Evolutionary conservation across 1,284 basidiomycete species (phyloP), one percentile per base, ranked within the genome.

Genomic region (Ganoderma multipileum): DNA sequence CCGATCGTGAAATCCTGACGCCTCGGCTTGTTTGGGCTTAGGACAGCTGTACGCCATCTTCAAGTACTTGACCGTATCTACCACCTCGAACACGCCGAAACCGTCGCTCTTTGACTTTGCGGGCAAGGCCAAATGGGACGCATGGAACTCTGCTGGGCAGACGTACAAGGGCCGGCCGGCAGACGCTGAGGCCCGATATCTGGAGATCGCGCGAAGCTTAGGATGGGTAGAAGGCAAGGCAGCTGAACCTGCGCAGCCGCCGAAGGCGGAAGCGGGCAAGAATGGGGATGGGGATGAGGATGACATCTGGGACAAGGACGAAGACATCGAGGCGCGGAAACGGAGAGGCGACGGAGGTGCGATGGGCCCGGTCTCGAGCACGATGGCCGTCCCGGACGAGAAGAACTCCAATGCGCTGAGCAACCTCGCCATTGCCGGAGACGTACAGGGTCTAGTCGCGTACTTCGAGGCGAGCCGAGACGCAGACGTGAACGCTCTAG

Each of bases 41-140:
- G 47, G 68, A 79, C 82, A 96, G 95, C 82, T 97, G 14, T 97
- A 97, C 80, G 93, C 93, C 52, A 82, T 96, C 67, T 97, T 88
- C 89, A 97, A 97, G 79, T 87, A 84, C 77, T 79, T 94, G 30
- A 93, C 89, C 8, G 84, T 87, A 26, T 85, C 89, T 0, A 77
- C 85, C 16, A 76, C 72, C n/a, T 89, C 94, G 26, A 83, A 80
- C 42, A 83, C 81, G 8, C 76, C 89, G 3, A 87, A 92, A 2
- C 96, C 95, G 0, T 93, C 92, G 6, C 84, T 97, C 38, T 94
- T 96, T 75, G 94, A 94, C 71, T 86, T 93, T 76, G 86, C 91
- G 2, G 91, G 90, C 2, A 84, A 94, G 39, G 94, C 95, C 2
- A 97, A 97, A 79, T 95, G 94, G 91, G 95, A 96, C 76, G 92